Evolutionary conservation across 2,329 filamentous ascomycete species (phyloP), one percentile per base, ranked within the genome.

Genomic region (Aspergillus vadensis): DNA sequence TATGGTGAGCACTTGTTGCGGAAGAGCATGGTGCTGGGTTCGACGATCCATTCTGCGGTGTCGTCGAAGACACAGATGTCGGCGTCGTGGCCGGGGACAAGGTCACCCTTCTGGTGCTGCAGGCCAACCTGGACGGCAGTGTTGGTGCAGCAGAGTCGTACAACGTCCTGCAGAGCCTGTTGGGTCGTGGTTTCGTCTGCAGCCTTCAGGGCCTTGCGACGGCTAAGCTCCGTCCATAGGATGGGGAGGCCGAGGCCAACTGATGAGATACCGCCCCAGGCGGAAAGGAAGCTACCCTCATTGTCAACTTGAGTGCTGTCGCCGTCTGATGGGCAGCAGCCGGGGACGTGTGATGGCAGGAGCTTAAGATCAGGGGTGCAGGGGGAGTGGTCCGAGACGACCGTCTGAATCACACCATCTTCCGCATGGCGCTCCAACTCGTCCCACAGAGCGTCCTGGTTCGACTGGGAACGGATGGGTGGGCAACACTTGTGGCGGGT

Each of bases 401-500:
- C 85, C 0, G 95, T 98, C 72, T 88, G 86, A 76, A 99, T 93
- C 65, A 96, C 91, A 9, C 91, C 91, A 69, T 93, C 88, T 0
- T 82, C 81, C 36, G 82, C 80, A 71, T 79, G 67, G 65, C 75
- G 72, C 55, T 77, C 72, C 8, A 99, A 81, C 77, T 98, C 95
- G 7, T 85, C 84, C 95, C 95, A 99, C 0, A 99, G 83, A 1
- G 85, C 85, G 69, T 96, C 90, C 70, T 94, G 91, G 80, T 97
- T 97, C 41, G 83, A 80, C 69, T 89, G 86, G 64, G 86, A 88
- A 57, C 93, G 89, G 74, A 97, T 97, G 0, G 93, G 93, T 27
- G 93, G 93, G 76, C 93, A 97, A 83, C 93, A 97, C 78, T 97
- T 97, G 81, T 97, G 92, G 59, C 93, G 81, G 27, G 92, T 97